Percentiles rank a stretch among this genome's conserved stretches.
Conservation (phyloP, 192 early-diverging fungal genomes). For the Chytriomyces sp. region DNA sequence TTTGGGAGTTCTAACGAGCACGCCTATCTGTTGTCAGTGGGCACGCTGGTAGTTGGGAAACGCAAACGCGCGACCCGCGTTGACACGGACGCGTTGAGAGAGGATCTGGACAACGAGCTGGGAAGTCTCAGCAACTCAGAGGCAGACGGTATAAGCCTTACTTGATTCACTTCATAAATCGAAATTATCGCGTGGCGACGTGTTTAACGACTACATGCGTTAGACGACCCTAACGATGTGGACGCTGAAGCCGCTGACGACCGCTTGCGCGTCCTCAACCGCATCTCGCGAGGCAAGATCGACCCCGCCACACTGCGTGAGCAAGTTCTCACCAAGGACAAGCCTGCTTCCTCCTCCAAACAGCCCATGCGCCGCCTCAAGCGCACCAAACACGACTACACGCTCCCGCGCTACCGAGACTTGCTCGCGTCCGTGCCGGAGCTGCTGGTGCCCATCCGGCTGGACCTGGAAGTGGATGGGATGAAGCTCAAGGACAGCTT, state of each 20-base stretch:
- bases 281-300: background rate
- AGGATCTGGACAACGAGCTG: constrained; percentile 5
- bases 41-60: constrained; percentile 17
- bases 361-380: background rate
- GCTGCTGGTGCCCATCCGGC: constrained; percentile 49
- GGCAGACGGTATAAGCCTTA: background rate
- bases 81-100: no score
- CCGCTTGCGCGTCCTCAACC: background rate
- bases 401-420: constrained; percentile 28
- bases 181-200: background rate
- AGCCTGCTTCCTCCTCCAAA: background rate
- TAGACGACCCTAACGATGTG: constrained; percentile 23
- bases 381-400: constrained; percentile 22
- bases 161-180: no score
- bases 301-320: background rate
- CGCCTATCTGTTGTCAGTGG: background rate
- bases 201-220: background rate
- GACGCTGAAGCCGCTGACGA: constrained; percentile 14
- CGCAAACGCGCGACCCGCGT: constrained; percentile 13
- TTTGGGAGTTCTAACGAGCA: background rate
- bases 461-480: constrained; percentile 58
- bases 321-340: background rate
- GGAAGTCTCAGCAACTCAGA: background rate
- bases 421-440: constrained; percentile 29
- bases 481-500: constrained; percentile 53